Evolutionary conservation across 2,329 filamentous ascomycete species (phyloP).

Genomic region (Mycocentrospora acerina): DNA sequence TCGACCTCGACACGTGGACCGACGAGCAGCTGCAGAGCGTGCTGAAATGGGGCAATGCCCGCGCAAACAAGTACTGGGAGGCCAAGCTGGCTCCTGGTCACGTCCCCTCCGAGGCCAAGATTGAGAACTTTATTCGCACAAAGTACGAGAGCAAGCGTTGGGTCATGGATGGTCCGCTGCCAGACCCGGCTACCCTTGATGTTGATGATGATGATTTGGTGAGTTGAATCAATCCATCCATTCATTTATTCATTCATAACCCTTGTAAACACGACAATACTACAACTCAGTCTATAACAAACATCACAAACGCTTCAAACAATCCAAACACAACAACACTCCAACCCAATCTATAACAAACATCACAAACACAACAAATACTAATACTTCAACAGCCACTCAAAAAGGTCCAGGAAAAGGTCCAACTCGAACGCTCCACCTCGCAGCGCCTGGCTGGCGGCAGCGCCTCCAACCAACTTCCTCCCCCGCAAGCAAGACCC

Average conservation of each 20-base stretch:
- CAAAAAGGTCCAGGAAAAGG: conserved; percentile 69
- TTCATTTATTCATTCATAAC: no score
- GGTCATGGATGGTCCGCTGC: conserved; percentile 97
- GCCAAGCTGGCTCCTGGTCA: conserved; percentile 88
- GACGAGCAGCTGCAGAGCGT: conserved; percentile 96
- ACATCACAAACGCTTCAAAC: no score
- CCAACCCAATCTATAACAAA: no score
- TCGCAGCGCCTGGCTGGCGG: conserved; percentile 52
- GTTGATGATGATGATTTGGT: conserved; percentile 78
- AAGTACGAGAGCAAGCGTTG: conserved; percentile 99
- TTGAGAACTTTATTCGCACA: conserved; percentile 98
- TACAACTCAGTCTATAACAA: no score
- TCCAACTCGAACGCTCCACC: conserved; percentile 63
- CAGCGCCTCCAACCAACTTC: conserved; percentile 27
- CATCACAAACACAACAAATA: no score
- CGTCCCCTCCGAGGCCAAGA: conserved; percentile 93
- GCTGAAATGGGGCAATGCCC: conserved; percentile 90
- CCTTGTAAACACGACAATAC: no score
- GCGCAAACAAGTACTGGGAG: conserved; percentile 99
- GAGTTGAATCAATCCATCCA: conserved; percentile 58
- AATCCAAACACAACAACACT: no score
- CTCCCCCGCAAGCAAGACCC: conserved; percentile 38
- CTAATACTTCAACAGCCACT: no score
- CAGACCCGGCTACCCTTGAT: conserved; percentile 86
- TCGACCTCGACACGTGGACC: conserved; percentile 97